Base-by-base conservation (phyloP, 345 rosid genomes). In the Syzygium aromaticum region DNA sequence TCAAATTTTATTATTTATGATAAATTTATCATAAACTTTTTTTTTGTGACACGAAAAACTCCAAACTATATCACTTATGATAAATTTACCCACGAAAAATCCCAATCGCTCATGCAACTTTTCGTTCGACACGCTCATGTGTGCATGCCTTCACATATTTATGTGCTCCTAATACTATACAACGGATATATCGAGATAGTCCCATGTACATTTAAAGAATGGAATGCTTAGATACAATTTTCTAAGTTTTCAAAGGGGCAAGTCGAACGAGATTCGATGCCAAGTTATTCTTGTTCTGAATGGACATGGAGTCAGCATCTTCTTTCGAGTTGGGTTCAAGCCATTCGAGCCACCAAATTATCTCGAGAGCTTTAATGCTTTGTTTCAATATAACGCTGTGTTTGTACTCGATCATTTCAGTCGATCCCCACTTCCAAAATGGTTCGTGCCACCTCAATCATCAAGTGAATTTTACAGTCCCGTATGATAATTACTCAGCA, bases 241-340 rank as follows among this genome's bases (percentile, higher is more conserved):
- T n/a, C 0, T 3, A 61, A 61, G 38, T 61, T 61, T 61, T 5
- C 38, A 14, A n/a, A 59, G 10, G 33, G 3, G 9, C 9, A 13
- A 3, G 16, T n/a, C 8, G 3, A 61, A n/a, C 3, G 0, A 61
- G 19, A 13, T 52, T 43, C 46, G 46, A 43, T 43, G 46, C 7
- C 46, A 7, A 43, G 46, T 59, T 27, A 59, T 59, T 27, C 33
- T 59, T 25, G 15, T 59, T 59, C 1, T 59, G 0, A 7, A 27
- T 0, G 14, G 3, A 59, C 8, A 3, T 0, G 3, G 33, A 27
- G 8, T 0, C 2, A 0, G 30, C 0, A 2, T 27, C 16, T 11
- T 12, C 30, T 25, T 59, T 59, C 0, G 0, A 59, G 15, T 27
- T 11, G 3, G n/a, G 28, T 59, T 27, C 8, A 27, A 61, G 10